Conservation (phyloP, 331 rosid genomes). For the Malus hybrid region DNA sequence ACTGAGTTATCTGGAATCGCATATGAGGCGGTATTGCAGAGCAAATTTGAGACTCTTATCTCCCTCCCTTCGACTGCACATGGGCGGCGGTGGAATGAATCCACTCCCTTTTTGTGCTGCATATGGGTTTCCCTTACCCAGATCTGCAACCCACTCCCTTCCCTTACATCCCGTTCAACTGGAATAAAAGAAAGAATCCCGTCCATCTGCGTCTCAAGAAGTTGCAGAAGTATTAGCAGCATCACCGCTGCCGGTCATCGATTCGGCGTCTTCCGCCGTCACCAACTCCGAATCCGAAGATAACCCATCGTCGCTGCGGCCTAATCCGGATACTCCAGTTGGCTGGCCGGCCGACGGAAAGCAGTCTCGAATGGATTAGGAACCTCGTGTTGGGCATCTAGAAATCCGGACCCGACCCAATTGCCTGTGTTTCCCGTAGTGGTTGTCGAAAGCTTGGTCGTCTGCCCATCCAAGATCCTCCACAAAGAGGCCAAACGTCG, state of each 20-base stretch:
- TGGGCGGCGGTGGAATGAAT: no score
- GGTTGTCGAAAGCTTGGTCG: constrained; percentile 54
- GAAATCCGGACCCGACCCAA: constrained; percentile 40
- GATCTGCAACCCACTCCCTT: no score
- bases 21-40: no score
- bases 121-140: no score
- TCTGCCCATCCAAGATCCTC: constrained; percentile 63
- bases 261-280: background rate
- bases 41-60: no score
- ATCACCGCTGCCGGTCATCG: background rate
- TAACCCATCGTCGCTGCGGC: constrained; percentile 11
- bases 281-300: background rate
- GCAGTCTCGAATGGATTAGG: constrained; percentile 46
- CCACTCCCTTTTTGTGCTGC: no score
- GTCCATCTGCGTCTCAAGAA: background rate
- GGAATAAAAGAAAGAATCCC: no score
- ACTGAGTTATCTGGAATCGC: no score
- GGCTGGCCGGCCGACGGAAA: constrained; percentile 56
- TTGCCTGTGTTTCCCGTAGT: constrained; percentile 53
- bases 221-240: background rate
- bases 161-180: no score
- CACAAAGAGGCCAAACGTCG: constrained; percentile 72
- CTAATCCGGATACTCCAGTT: constrained; percentile 32
- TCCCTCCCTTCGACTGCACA: no score
- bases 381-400: constrained; percentile 60